These are phyloP conservation scores for Flaveria robusta DNA, from an alignment of 129 eudicot genomes.

Conservation along the genomic window DNA sequence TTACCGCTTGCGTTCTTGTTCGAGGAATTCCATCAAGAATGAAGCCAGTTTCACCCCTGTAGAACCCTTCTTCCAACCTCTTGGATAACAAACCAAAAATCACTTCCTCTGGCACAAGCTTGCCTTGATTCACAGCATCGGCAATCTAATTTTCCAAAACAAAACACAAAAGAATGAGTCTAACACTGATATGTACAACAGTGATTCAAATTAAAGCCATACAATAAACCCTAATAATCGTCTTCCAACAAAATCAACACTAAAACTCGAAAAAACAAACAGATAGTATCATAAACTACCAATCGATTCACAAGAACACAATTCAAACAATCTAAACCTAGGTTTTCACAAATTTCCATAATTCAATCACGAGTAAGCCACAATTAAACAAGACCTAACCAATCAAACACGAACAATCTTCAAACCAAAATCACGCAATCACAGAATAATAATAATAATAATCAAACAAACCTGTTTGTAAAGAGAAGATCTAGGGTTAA, in stretches of 20 bases:
- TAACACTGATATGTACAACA: not conserved
- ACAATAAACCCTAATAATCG: slow-evolving; percentile 1
- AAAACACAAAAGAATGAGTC: not conserved
- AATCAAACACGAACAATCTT: not conserved
- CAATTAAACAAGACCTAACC: not conserved
- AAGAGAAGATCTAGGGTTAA: slow-evolving; percentile 67
- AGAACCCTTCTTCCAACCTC: slow-evolving; percentile 84
- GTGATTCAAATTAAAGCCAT: slow-evolving; percentile 2
- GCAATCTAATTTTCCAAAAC: slow-evolving; percentile 53
- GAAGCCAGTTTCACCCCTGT: slow-evolving; percentile 88
- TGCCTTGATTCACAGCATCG: slow-evolving; percentile 77
- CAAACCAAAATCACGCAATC: not conserved
- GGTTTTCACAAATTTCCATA: not conserved
- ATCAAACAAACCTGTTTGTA: slow-evolving; percentile 62
- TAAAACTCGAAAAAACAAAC: not conserved
- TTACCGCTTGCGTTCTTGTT: slow-evolving; percentile 83
- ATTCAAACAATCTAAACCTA: not conserved
- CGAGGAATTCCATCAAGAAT: slow-evolving; percentile 96
- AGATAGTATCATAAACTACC: not conserved
- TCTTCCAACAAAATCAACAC: not conserved
- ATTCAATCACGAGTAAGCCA: not conserved
- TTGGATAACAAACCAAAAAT: slow-evolving; percentile 84
- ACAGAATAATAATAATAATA: not conserved
- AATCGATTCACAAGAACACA: not conserved
- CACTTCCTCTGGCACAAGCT: slow-evolving; percentile 88